Base-by-base conservation (phyloP, 2,329 filamentous ascomycete genomes). In the Talaromyces albobiverticillius region DNA sequence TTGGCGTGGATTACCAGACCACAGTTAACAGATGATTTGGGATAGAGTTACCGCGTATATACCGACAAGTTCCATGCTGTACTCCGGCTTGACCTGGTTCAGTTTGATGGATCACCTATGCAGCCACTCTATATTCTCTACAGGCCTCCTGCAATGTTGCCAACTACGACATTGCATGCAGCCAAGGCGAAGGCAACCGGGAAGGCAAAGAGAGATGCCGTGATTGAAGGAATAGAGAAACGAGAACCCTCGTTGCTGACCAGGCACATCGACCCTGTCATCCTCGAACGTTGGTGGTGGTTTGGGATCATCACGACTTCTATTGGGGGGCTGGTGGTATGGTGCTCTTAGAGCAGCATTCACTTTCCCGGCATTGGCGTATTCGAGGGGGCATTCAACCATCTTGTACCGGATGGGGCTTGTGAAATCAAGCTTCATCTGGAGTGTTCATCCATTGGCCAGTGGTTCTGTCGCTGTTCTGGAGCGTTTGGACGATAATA, bases 51-150 rank as follows among this genome's bases (percentile, higher is more conserved):
- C 59, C 62, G 70, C 26, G 67, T 77, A 54, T 70, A 77, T 34
- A 75, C 70, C 7, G 86, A 89, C 64, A 69, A 74, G 16, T 89
- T 86, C 68, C 80, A 84, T 67, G 79, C 82, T 50, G 76, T 84
- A 55, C 76, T 75, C 41, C 82, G 86, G 51, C 79, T 90, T 22
- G 82, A 88, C 60, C 77, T 90, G 43, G 85, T 77, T 68, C 69
- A 79, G 61, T 83, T 79, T 61, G 83, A 88, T 64, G 86, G 86
- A 55, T 71, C 82, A 1, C 85, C 84, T 10, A 73, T 88, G 71
- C 81, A 85, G 60, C 86, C 86, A 10, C 78, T 90, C 76, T 89
- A 86, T 68, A 77, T 87, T 43, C 80, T 79, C 59, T 83, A 79
- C 65, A 77, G 71, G 11, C 81, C 84, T 4, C 85, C 86, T 0